These are phyloP conservation scores for Pseudonitzschia multiseries DNA, from an alignment of 108 stramenopile genomes.

Conservation along the genomic window DNA sequence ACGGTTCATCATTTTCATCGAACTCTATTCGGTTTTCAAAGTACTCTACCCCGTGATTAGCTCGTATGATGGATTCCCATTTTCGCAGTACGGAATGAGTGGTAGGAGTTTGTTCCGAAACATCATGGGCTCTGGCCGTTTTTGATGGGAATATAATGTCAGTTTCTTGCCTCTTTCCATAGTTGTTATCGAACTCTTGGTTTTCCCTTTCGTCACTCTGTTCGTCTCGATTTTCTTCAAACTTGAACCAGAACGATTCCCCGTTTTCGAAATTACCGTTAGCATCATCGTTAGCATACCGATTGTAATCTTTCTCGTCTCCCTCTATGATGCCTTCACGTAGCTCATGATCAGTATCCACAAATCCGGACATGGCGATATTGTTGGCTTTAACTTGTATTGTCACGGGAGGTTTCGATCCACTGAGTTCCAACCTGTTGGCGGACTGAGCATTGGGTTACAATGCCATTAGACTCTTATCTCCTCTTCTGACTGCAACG, in stretches of 20 bases:
- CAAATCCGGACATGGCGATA: not conserved
- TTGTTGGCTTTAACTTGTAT: not conserved
- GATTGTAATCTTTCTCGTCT: not conserved
- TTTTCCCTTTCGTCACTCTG: not conserved
- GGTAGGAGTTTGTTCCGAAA: not conserved
- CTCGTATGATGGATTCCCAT: slow-evolving; percentile 10
- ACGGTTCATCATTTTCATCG: not conserved
- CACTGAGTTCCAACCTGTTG: not conserved
- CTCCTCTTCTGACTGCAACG: too few species aligned
- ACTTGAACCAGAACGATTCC: not conserved
- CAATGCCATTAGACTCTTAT: too few species aligned
- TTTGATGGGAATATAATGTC: not conserved
- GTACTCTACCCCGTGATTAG: not conserved
- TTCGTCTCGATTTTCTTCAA: slow-evolving; percentile 1
- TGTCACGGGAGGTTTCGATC: not conserved
- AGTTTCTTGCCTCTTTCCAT: slow-evolving; percentile 1
- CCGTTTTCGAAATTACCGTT: not conserved
- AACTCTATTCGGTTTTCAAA: not conserved
- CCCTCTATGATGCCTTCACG: not conserved
- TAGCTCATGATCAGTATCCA: not conserved
- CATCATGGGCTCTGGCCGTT: not conserved
- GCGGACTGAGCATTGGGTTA: not conserved
- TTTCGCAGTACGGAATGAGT: not conserved
- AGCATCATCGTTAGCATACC: not conserved
- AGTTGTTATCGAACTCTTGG: not conserved